phyloP scores from a whole-genome alignment of 352 stramenopile species.

The Blastocystis sp. region DNA sequence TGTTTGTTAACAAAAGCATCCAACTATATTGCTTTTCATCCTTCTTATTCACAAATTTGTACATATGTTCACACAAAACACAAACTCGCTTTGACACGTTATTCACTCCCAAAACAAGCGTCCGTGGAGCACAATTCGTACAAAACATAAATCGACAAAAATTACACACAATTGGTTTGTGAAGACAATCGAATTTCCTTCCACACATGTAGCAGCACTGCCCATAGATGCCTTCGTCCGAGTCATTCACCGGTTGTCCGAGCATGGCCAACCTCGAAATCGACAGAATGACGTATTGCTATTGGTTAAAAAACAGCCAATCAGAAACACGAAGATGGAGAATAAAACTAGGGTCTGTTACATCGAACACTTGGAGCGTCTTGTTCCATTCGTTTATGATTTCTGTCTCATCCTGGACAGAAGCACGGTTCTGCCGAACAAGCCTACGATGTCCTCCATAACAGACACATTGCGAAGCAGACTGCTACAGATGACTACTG shows the following conservation, averaged over 20 bases:
- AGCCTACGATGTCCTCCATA: not conserved
- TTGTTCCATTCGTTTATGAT: conserved; percentile 59
- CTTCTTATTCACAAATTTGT: conserved; percentile 52
- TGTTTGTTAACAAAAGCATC: not conserved
- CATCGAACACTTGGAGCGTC: conserved; percentile 5
- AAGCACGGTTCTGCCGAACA: conserved; percentile 9
- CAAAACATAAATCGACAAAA: conserved; percentile 44
- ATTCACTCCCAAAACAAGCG: not conserved
- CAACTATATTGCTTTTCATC: conserved; percentile 18
- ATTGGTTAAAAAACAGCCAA: not conserved
- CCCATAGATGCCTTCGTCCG: conserved; percentile 4
- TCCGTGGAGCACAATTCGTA: not conserved
- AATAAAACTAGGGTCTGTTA: not conserved
- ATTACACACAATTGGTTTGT: not conserved
- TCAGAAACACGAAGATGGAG: not conserved
- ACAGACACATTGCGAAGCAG: not conserved
- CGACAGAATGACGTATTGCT: conserved; percentile 39
- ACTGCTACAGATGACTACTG: not conserved
- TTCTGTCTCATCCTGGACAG: conserved; percentile 40
- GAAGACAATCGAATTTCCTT: not conserved
- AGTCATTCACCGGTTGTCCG: not conserved
- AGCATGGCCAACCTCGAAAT: conserved; percentile 37
- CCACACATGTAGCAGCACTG: conserved; percentile 4
- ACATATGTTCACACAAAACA: conserved; percentile 48
- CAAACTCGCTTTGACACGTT: conserved; percentile 1